These are phyloP conservation scores for Cryphonectria carpinicola DNA, from an alignment of 2,329 filamentous ascomycete species.

Conservation along the genomic window DNA sequence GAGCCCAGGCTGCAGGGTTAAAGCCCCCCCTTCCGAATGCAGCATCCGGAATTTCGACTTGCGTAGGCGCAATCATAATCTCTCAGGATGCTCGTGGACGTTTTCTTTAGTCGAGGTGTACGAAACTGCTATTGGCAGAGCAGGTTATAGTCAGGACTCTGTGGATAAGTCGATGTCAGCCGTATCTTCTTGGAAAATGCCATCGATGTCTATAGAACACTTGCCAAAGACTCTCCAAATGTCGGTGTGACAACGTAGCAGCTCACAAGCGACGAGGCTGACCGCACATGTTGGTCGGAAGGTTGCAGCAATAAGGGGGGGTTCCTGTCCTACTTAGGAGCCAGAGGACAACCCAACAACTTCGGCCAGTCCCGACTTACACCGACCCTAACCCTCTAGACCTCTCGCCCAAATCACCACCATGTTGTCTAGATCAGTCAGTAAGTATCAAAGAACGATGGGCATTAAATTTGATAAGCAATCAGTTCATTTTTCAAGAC, in stretches of 20 bases:
- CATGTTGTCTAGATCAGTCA: neutral
- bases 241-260: neutral
- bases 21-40: neutral
- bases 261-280: neutral
- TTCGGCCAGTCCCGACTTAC: neutral
- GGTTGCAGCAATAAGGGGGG: too few relatives aligned
- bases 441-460: neutral
- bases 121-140: neutral
- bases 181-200: neutral
- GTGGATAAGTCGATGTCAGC: neutral
- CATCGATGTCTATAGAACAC: neutral
- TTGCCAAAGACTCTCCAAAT: neutral
- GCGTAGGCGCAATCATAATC: neutral
- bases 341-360: too few relatives aligned
- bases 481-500: neutral
- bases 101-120: neutral
- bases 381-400: neutral
- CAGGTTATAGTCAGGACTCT: neutral
- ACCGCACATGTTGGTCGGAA: too few relatives aligned
- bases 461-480: neutral
- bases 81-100: neutral
- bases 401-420: neutral
- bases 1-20: neutral
- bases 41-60: neutral
- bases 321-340: too few relatives aligned